A percentile compares a stretch with the other conserved stretches of the same genome.
Evolutionary conservation across 2,329 filamentous ascomycete genomes (phyloP).

Genomic region (Aspergillus nomiae): DNA sequence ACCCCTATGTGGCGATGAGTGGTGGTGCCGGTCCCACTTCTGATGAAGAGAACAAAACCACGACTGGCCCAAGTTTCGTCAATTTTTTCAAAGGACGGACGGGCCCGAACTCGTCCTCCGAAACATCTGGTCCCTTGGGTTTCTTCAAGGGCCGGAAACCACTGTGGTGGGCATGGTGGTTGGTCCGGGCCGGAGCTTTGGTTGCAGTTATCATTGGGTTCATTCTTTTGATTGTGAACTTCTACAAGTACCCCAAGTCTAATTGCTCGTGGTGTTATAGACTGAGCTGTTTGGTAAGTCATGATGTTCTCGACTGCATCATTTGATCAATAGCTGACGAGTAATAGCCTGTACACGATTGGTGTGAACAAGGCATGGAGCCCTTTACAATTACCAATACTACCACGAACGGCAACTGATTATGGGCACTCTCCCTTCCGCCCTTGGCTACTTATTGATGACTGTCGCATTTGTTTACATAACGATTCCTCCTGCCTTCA

Average conservation of each 20-base stretch:
- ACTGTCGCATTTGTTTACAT: not conserved
- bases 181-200: conserved; percentile 76
- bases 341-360: conserved; percentile 45
- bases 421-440: not conserved
- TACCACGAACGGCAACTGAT: conserved; percentile 3
- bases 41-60: conserved; percentile 46
- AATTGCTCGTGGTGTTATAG: conserved; percentile 94
- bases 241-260: conserved; percentile 72
- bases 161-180: conserved; percentile 98
- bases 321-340: conserved; percentile 13
- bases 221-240: conserved; percentile 84
- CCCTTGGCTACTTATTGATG: not conserved
- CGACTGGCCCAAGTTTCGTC: conserved; percentile 63
- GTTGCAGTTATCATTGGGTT: conserved; percentile 83
- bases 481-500: not conserved
- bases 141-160: conserved; percentile 94
- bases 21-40: conserved; percentile 42
- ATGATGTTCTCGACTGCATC: not conserved
- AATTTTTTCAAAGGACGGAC: conserved; percentile 45
- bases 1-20: conserved; percentile 71
- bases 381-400: conserved; percentile 10
- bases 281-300: conserved; percentile 84
- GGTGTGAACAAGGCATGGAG: conserved; percentile 42
- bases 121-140: conserved; percentile 43
- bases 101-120: conserved; percentile 55